Evolutionary conservation across 2,329 filamentous ascomycete genomes (phyloP).

Genomic region (Bertia moriformis): DNA sequence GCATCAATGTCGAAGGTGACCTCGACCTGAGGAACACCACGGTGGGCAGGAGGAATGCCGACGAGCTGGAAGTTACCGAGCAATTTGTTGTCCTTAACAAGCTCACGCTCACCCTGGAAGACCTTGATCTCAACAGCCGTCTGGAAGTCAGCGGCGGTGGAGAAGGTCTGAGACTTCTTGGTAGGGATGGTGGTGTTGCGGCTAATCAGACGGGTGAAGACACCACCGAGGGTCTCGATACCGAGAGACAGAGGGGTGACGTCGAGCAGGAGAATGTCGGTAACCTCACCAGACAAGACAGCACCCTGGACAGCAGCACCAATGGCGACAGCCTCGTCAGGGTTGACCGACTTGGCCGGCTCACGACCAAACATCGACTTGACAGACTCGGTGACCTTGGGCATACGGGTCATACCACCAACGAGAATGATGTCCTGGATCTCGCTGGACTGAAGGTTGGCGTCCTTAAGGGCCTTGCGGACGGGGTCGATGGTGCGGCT

Average conservation of each 20-base stretch:
- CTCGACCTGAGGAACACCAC: neutral
- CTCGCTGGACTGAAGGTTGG: slow-evolving; percentile 48
- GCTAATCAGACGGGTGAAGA: neutral
- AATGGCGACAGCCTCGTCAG: slow-evolving; percentile 54
- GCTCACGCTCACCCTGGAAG: neutral
- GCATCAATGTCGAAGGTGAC: neutral
- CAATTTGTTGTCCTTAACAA: neutral
- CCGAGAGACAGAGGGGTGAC: neutral
- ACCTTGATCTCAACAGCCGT: neutral
- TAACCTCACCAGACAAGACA: neutral
- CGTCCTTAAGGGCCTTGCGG: slow-evolving; percentile 54
- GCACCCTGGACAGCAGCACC: neutral
- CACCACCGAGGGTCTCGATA: neutral
- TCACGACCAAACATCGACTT: slow-evolving; percentile 56
- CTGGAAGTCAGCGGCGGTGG: neutral
- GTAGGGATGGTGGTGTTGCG: neutral
- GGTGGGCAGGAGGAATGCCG: neutral
- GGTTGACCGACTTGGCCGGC: slow-evolving; percentile 55
- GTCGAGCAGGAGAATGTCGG: neutral
- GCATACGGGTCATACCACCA: slow-evolving; percentile 60
- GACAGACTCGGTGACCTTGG: slow-evolving; percentile 53
- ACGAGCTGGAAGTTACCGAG: neutral
- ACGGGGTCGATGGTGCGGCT: slow-evolving; percentile 45
- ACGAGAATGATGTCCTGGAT: slow-evolving; percentile 56
- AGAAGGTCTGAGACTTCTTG: neutral